These are phyloP conservation scores for Moricandia moricandioides DNA, from an alignment of 345 rosid species.

Conservation along the genomic window DNA sequence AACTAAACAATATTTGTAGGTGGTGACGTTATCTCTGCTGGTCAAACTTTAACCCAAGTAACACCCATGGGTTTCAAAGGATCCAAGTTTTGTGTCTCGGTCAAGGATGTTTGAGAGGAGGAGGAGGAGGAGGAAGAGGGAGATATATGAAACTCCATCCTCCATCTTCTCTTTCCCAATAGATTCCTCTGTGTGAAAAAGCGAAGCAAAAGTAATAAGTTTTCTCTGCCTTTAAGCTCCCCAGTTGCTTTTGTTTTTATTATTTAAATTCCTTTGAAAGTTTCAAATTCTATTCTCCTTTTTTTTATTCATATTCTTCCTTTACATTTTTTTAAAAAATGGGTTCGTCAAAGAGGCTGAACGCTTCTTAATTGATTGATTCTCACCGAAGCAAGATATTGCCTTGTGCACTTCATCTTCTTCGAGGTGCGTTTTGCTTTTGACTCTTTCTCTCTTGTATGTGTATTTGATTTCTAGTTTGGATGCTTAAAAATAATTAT, in stretches of 20 bases:
- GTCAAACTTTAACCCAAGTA: too few species aligned
- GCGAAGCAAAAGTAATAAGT: background rate
- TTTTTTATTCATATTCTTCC: too few species aligned
- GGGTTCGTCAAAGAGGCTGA: slow-evolving; percentile 21
- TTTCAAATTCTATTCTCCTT: slow-evolving; percentile 8
- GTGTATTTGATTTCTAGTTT: background rate
- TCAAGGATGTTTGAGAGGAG: too few species aligned
- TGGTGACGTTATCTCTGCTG: too few species aligned
- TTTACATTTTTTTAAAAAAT: background rate
- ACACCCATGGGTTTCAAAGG: too few species aligned
- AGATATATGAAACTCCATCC: background rate
- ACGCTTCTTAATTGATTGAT: background rate
- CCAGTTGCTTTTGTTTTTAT: background rate
- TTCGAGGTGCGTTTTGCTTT: slow-evolving; percentile 27
- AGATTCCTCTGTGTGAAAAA: slow-evolving; percentile 13
- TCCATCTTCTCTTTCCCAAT: background rate
- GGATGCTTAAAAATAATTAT: background rate
- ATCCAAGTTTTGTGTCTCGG: too few species aligned
- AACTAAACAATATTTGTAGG: too few species aligned
- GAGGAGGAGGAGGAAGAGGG: too few species aligned
- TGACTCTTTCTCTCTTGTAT: background rate
- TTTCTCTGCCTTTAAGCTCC: background rate
- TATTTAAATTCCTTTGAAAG: slow-evolving; percentile 16
- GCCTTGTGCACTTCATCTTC: slow-evolving; percentile 3
- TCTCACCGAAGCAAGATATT: slow-evolving; percentile 9